A percentile compares a stretch with the other conserved stretches of the same genome.
Evolutionary conservation across 2,329 filamentous ascomycete species (phyloP).

Genomic region (Penicillium sp.): DNA sequence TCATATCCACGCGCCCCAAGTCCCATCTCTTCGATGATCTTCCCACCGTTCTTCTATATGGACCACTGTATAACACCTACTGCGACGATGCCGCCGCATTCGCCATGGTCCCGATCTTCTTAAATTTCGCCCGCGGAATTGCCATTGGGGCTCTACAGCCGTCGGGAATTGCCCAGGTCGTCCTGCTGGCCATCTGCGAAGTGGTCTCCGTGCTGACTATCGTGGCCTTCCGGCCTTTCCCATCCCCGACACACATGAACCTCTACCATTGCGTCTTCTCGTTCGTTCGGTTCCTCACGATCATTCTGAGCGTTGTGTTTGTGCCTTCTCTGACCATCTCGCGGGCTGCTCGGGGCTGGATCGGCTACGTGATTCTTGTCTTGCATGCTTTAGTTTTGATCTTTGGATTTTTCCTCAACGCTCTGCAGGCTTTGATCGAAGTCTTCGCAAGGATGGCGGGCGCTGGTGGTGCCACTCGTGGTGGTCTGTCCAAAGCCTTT

Average conservation of each 20-base stretch:
- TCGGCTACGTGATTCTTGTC: slow-evolving; percentile 87
- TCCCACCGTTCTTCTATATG: slow-evolving; percentile 84
- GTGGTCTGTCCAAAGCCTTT: slow-evolving; percentile 85
- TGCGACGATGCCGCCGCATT: slow-evolving; percentile 91
- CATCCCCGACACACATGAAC: slow-evolving; percentile 94
- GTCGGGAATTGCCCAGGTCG: slow-evolving; percentile 89
- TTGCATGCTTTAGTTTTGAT: slow-evolving; percentile 84
- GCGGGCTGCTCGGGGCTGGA: slow-evolving; percentile 85
- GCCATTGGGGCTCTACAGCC: slow-evolving; percentile 91
- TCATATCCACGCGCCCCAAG: slow-evolving; percentile 78
- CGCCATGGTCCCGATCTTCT: slow-evolving; percentile 80
- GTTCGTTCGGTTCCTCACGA: slow-evolving; percentile 72
- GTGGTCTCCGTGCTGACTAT: slow-evolving; percentile 86
- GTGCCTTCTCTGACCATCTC: slow-evolving; percentile 79
- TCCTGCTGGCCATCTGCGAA: slow-evolving; percentile 91
- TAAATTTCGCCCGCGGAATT: slow-evolving; percentile 84
- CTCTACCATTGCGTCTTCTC: slow-evolving; percentile 89
- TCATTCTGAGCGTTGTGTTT: slow-evolving; percentile 80
- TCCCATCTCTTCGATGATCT: slow-evolving; percentile 92
- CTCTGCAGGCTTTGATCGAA: slow-evolving; percentile 87
- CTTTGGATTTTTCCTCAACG: slow-evolving; percentile 91
- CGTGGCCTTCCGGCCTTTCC: slow-evolving; percentile 87
- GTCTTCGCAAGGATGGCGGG: slow-evolving; percentile 81
- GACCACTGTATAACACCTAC: slow-evolving; percentile 96
- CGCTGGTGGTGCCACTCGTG: slow-evolving; percentile 75